These are phyloP conservation scores for Saccharomycopsis malanga DNA, from an alignment of 805 yeast genomes.

Conservation along the genomic window DNA sequence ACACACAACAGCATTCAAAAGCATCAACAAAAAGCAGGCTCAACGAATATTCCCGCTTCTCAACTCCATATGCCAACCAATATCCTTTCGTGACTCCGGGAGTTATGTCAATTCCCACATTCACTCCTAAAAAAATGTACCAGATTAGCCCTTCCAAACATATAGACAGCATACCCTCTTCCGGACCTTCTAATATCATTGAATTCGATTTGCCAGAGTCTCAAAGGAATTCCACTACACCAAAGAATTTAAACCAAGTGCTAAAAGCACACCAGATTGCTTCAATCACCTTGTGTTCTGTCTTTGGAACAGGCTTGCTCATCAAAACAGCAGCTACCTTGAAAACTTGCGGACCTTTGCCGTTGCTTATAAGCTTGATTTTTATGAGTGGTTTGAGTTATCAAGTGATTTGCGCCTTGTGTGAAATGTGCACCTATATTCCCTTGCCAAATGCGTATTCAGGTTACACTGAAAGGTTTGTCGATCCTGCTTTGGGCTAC, in stretches of 20 bases:
- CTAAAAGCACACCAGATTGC: constrained; percentile 19
- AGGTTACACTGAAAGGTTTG: constrained; percentile 52
- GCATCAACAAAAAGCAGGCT: no score
- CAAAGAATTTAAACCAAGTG: neutral
- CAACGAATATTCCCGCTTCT: no score
- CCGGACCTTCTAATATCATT: no score
- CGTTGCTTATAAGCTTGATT: constrained; percentile 49
- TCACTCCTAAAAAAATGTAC: neutral
- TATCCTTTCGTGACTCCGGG: neutral
- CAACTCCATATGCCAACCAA: neutral
- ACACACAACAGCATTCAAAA: no score
- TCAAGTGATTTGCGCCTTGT: constrained; percentile 34
- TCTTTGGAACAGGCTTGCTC: constrained; percentile 71
- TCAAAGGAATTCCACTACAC: no score
- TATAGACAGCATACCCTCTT: no score
- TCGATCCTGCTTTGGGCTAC: constrained; percentile 57
- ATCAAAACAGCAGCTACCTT: constrained; percentile 66
- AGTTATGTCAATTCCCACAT: neutral
- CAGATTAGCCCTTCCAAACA: neutral
- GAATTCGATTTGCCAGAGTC: no score
- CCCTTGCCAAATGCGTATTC: constrained; percentile 62
- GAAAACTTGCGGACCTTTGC: constrained; percentile 67
- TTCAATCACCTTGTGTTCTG: constrained; percentile 20
- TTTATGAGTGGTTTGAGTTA: constrained; percentile 10
- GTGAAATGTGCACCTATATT: constrained; percentile 76